These are phyloP conservation scores for Echeveria elegans DNA, from an alignment of 164 flowering plant genomes.

Conservation along the genomic window DNA sequence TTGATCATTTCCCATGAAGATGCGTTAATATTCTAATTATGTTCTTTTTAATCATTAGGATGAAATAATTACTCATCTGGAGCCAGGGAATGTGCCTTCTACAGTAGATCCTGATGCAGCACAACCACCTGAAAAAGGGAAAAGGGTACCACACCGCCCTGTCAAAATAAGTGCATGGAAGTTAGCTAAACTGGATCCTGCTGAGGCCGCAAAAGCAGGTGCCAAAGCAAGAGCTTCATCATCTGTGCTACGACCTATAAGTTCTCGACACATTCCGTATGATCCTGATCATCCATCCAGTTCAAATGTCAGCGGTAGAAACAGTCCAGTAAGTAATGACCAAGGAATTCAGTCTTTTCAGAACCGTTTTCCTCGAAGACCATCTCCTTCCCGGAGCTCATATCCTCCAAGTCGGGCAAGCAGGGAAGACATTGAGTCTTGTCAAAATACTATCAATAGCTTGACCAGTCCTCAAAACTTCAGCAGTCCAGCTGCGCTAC, in stretches of 20 bases:
- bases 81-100: constrained; percentile 79
- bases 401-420: constrained; percentile 81
- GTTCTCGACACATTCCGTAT: constrained; percentile 41
- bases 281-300: constrained; percentile 53
- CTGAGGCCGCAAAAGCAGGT: constrained; percentile 76
- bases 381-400: constrained; percentile 51
- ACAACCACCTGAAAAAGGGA: constrained; percentile 44
- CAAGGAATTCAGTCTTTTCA: constrained; percentile 20
- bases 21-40: background rate
- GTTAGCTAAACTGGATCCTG: constrained; percentile 79
- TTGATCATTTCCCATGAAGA: background rate
- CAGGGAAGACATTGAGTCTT: constrained; percentile 58
- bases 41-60: constrained; percentile 34
- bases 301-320: constrained; percentile 49
- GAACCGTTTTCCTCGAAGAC: constrained; percentile 5
- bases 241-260: constrained; percentile 74
- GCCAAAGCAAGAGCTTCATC: constrained; percentile 95
- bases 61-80: constrained; percentile 82
- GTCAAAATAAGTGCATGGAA: constrained; percentile 92
- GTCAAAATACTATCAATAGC: constrained; percentile 47
- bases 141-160: constrained; percentile 45
- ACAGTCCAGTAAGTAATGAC: constrained; percentile 57
- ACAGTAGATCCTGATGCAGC: constrained; percentile 85
- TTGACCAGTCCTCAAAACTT: constrained; percentile 55
- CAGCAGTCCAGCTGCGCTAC: constrained; percentile 24